Percentiles rank a stretch among this genome's conserved stretches.
These are phyloP conservation scores for Zoysia pacifica DNA, from an alignment of 176 grass and related monocot species.

Conservation along the genomic window DNA sequence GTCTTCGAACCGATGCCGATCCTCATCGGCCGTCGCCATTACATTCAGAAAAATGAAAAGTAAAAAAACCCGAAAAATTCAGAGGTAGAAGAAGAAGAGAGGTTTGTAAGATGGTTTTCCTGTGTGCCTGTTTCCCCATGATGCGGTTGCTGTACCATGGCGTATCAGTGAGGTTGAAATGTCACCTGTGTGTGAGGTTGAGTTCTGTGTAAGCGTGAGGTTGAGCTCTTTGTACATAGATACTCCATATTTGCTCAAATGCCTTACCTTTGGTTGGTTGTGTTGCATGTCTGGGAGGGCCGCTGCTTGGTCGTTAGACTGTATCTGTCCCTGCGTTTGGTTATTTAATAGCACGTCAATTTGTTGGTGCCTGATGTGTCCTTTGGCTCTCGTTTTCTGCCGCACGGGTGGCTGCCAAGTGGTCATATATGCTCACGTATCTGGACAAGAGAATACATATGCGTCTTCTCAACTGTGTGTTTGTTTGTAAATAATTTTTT, in stretches of 20 bases:
- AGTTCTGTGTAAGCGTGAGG: slow-evolving; percentile 48
- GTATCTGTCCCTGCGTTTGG: slow-evolving; percentile 45
- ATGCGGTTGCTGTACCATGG: background rate
- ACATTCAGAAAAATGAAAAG: background rate
- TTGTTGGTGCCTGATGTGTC: slow-evolving; percentile 37
- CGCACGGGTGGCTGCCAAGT: slow-evolving; percentile 32
- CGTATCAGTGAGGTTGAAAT: slow-evolving; percentile 28
- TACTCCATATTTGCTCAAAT: slow-evolving; percentile 37
- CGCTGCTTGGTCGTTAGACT: slow-evolving; percentile 29
- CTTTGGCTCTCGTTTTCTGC: slow-evolving; percentile 18
- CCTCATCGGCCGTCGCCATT: slow-evolving; percentile 20
- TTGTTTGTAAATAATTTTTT: background rate
- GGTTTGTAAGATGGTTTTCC: slow-evolving; percentile 20
- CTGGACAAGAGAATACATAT: slow-evolving; percentile 23
- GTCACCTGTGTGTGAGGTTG: slow-evolving; percentile 35
- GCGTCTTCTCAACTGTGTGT: background rate
- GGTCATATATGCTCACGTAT: slow-evolving; percentile 11
- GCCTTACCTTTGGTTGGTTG: slow-evolving; percentile 41
- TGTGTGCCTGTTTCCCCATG: slow-evolving; percentile 1
- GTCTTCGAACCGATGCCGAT: no score
- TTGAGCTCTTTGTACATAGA: slow-evolving; percentile 57
- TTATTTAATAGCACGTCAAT: slow-evolving; percentile 36
- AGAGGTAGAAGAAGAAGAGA: background rate
- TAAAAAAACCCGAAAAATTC: background rate
- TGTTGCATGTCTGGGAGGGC: slow-evolving; percentile 2